Base-by-base conservation (phyloP, 371 early-diverging fungal genomes). In the Syncephalastrum sp. region DNA sequence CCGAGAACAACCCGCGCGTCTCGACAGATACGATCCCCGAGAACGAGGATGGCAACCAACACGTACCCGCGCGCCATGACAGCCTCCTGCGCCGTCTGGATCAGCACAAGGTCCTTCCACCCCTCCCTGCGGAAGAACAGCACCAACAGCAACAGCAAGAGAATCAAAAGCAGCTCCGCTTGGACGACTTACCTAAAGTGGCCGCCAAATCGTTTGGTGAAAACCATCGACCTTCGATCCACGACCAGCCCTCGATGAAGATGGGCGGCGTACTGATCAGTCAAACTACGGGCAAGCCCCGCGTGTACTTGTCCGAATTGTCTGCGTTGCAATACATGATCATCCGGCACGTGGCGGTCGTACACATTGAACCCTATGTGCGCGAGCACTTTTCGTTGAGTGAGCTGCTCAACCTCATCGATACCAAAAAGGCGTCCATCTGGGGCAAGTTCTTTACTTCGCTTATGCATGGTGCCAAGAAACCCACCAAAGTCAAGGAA, bases 271-370 rank as follows among this genome's bases (percentile, higher is more conserved):
- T 27, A 5, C 38, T 29, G 51, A 51, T 57, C 48, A 63, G 50
- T 27, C 27, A 46, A 10, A 48, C 52, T 12, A 63, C 63, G 5
- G 63, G 58, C 47, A 57, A 57, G 38, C 70, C 69, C 13, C 73
- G 75, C 15, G 65, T 80, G 25, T 88, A 82, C 57, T 67, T 94
- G 23, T 86, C 88, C 16, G 97, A 97, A 59, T 75, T 95, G 16
- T 88, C 89, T 17, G 91, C 90, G 6, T 71, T 95, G 24, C 93
- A 93, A 63, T 82, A 86, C 47, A 87, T 97, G 70, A 89, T 90
- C 50, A 91, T 93, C 47, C 86, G 89, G 43, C 93, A 94, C 61
- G 79, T 92, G 15, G 96, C 96, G 0, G 91, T 92, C 0, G 77
- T 89, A 38, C 81, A 82, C 13, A 72, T 97, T 55, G 84, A 90